Evolutionary conservation across 768 basidiomycete genomes (phyloP), one percentile per base, ranked within the genome.

Genomic region (Lyophyllum atratum): DNA sequence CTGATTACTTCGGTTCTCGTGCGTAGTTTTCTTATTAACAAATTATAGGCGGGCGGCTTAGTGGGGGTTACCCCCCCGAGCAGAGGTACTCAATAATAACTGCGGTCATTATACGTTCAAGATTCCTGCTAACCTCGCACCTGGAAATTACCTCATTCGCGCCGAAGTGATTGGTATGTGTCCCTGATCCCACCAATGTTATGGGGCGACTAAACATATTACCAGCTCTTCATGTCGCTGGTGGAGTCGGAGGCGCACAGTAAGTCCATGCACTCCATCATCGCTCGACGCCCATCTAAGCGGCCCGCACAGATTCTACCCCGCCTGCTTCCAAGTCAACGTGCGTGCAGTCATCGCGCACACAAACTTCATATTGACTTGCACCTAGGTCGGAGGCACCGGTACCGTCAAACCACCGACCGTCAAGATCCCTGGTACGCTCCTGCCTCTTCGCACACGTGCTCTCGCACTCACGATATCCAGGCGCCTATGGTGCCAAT

Each of bases 71-170:
- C 31, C 9, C 1, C 17, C 25, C 26, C 24, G 34, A n/a, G 53
- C 22, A 66, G 71, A 72, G 61, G 70, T 74, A 34, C 61, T 76
- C 34, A 74, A 76, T 60, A 74, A 80, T 52, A 82, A 83, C 67
- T 83, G 80, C 54, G 81, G 80, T n/a, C 80, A 81, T 64, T 81
- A 71, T 62, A 79, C 77, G 2, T 80, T 83, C 74, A 80, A 72
- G 39, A 70, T 80, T 28, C 80, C 80, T 11, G 43, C 60, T 1
- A 69, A 67, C 52, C 74, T 80, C 56, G 72, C 74, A 3, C 71
- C 77, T 39, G 79, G 79, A 10, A 67, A 80, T 60, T 80, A 80
- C 61, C 70, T 79, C 28, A 67, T 81, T 54, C 75, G 77, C 48
- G 76, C 79, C 25, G 79, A 80, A 64, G 78, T 78, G 47, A 79